These are phyloP conservation scores for Hypomontagnella submonticulosa DNA, from an alignment of 495 filamentous ascomycete species.

Conservation along the genomic window DNA sequence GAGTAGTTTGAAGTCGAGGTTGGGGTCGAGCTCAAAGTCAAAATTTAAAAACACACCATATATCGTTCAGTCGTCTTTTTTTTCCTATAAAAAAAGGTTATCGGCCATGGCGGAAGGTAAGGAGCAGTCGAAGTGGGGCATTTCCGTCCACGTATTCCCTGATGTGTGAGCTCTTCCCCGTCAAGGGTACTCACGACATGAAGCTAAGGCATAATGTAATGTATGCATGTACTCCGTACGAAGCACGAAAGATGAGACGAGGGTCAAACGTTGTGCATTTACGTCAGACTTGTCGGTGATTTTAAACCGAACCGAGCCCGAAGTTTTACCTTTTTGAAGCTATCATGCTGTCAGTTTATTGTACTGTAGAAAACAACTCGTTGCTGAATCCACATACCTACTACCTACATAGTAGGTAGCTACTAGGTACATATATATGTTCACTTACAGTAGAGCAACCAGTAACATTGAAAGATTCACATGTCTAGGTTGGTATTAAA, in stretches of 20 bases:
- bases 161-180: no score
- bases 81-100: constrained; percentile 24
- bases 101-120: constrained; percentile 27
- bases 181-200: no score
- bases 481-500: no score
- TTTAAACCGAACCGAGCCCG: constrained; percentile 17
- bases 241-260: background rate
- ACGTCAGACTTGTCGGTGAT: constrained; percentile 1
- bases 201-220: background rate
- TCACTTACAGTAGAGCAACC: no score
- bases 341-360: no score
- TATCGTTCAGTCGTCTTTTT: background rate
- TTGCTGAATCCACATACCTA: no score
- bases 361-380: no score
- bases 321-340: constrained; percentile 11
- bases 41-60: background rate
- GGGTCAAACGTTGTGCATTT: constrained; percentile 5
- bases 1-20: constrained; percentile 3
- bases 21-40: background rate
- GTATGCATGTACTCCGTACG: background rate
- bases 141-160: constrained; percentile 4
- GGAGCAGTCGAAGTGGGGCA: constrained; percentile 29
- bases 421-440: background rate
- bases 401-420: background rate
- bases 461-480: no score